A percentile compares a stretch with the other conserved stretches of the same genome.
Evolutionary conservation across 108 stramenopile species (phyloP).

Genomic region (Nannochloropsis granulata): DNA sequence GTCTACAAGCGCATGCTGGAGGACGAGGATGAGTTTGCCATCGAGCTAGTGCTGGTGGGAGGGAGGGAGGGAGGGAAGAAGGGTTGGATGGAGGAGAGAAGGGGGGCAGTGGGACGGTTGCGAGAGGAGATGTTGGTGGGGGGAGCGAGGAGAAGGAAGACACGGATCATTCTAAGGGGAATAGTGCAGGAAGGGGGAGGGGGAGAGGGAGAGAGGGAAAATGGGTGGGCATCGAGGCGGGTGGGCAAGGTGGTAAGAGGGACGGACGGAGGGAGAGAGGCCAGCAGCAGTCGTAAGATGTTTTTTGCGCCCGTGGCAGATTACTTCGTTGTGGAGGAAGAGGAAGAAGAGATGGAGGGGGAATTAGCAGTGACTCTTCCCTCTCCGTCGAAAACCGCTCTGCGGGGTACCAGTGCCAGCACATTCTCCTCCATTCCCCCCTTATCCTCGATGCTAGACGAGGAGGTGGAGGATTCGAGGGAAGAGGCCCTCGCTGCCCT

Average conservation of each 20-base stretch:
- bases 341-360: too few relatives aligned
- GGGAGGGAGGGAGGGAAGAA: not conserved
- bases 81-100: not conserved
- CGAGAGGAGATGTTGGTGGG: not conserved
- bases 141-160: not conserved
- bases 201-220: not conserved
- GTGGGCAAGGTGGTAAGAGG: too few relatives aligned
- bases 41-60: not conserved
- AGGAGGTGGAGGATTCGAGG: not conserved
- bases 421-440: too few relatives aligned
- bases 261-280: too few relatives aligned
- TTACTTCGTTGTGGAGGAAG: too few relatives aligned
- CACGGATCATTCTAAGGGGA: not conserved
- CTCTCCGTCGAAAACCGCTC: too few relatives aligned
- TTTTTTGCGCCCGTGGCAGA: too few relatives aligned
- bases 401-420: too few relatives aligned
- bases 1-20: not conserved
- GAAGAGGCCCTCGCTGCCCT: not conserved
- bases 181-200: not conserved
- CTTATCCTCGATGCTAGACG: too few relatives aligned
- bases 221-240: not conserved
- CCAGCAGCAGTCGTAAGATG: too few relatives aligned
- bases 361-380: too few relatives aligned
- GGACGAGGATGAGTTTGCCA: not conserved
- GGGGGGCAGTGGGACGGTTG: too few relatives aligned